These are phyloP conservation scores for Malassezia cuniculi DNA, from an alignment of 1,284 basidiomycete species.

Conservation along the genomic window DNA sequence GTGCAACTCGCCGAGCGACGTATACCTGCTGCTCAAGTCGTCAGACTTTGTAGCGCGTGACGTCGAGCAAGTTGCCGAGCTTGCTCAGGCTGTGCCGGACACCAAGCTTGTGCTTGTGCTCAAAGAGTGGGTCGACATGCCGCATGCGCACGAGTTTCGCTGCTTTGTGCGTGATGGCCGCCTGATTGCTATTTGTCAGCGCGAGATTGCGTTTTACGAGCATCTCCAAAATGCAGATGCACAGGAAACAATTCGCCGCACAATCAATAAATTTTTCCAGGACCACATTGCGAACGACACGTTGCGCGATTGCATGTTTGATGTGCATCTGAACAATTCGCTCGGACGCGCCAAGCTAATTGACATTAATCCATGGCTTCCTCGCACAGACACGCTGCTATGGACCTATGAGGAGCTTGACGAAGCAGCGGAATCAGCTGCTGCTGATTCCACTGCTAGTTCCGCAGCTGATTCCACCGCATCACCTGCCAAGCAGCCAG, in stretches of 20 bases:
- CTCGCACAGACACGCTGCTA: conserved; percentile 70
- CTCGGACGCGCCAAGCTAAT: conserved; percentile 62
- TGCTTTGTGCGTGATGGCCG: conserved; percentile 18
- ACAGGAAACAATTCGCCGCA: conserved; percentile 51
- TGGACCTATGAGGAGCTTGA: conserved; percentile 71
- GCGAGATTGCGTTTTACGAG: conserved; percentile 69
- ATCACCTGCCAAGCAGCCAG: no score
- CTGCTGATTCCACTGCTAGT: conserved; percentile 45
- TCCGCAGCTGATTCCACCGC: neutral
- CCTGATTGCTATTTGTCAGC: conserved; percentile 62
- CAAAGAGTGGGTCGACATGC: conserved; percentile 77
- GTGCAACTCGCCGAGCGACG: conserved; percentile 73
- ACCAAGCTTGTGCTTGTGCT: conserved; percentile 57
- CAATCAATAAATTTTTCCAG: conserved; percentile 20
- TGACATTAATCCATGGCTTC: conserved; percentile 79
- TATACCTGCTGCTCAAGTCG: conserved; percentile 83
- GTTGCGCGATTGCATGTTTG: conserved; percentile 54
- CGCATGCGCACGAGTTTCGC: conserved; percentile 51
- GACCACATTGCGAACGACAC: neutral
- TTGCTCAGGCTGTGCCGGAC: neutral
- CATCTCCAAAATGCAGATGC: conserved; percentile 53
- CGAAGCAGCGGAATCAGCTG: conserved; percentile 1
- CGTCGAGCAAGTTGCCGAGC: conserved; percentile 49
- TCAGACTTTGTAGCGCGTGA: conserved; percentile 81
- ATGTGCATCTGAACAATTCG: conserved; percentile 72